Percentiles rank a stretch among this genome's conserved stretches.
Evolutionary conservation across 140 eudicot genomes (phyloP).

Genomic region (Flaveria floridana): DNA sequence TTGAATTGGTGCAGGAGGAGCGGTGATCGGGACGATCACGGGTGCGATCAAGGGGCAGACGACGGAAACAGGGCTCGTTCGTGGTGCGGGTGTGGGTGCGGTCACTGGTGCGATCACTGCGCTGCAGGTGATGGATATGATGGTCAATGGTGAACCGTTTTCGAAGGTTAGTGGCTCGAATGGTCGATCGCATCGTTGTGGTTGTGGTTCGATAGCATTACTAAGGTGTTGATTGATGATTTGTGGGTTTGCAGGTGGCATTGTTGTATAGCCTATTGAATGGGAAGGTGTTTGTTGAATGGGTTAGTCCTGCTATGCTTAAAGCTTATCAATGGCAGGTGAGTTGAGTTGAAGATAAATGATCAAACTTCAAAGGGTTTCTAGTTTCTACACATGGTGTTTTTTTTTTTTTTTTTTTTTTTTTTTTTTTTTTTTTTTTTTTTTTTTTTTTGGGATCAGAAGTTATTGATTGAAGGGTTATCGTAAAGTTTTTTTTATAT

Average conservation of each 20-base stretch:
- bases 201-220: background rate
- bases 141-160: conserved; percentile 66
- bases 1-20: conserved; percentile 55
- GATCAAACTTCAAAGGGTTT: background rate
- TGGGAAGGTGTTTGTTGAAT: conserved; percentile 78
- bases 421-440: background rate
- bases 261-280: conserved; percentile 64
- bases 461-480: background rate
- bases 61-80: conserved; percentile 75
- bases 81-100: conserved; percentile 78
- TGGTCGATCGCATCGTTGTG: background rate
- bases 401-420: background rate
- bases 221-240: conserved; percentile 5
- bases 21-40: conserved; percentile 53
- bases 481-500: no score
- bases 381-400: conserved; percentile 23
- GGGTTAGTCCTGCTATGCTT: conserved; percentile 86
- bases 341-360: background rate
- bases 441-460: no score
- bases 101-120: conserved; percentile 79
- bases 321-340: conserved; percentile 96
- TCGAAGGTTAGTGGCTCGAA: conserved; percentile 54
- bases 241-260: conserved; percentile 52
- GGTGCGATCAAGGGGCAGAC: conserved; percentile 92
- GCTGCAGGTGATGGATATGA: conserved; percentile 64